phyloP scores from a whole-genome alignment of 106 monocot species.

The Hemerocallis citrina region DNA sequence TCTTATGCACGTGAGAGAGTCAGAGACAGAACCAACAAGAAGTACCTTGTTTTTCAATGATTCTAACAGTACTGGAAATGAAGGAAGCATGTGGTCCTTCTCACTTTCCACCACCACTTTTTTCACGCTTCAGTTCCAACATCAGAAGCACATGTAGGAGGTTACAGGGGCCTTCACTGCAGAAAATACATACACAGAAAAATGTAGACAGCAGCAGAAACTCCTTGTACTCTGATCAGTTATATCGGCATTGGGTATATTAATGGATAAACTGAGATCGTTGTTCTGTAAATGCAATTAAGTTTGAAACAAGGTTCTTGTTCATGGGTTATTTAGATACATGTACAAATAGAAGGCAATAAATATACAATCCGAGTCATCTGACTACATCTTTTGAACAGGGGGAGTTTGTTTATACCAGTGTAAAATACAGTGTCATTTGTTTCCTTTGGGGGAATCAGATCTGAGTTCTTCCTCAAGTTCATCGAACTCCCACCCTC shows the following conservation, averaged over 20 bases:
- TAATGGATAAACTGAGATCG: no score
- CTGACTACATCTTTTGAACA: not conserved
- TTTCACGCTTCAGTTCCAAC: not conserved
- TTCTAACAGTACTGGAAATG: no score
- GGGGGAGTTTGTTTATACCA: no score
- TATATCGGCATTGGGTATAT: no score
- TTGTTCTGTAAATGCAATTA: no score
- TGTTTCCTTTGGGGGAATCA: constrained; percentile 10
- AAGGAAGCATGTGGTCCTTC: not conserved
- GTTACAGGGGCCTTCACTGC: not conserved
- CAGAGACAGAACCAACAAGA: no score
- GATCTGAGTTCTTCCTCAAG: constrained; percentile 66
- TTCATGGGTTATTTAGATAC: no score
- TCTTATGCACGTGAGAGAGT: no score
- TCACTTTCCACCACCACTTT: not conserved
- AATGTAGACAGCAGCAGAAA: not conserved
- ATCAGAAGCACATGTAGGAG: not conserved
- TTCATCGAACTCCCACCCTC: constrained; percentile 96
- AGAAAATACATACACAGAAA: not conserved
- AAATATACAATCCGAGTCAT: no score
- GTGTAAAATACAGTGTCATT: not conserved
- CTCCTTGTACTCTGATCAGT: not conserved
- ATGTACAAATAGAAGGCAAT: no score
- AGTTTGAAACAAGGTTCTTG: not conserved
- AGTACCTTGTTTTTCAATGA: not conserved